phyloP scores from a whole-genome alignment of 2,329 filamentous ascomycete species.

The Exserohilum rostratum region DNA sequence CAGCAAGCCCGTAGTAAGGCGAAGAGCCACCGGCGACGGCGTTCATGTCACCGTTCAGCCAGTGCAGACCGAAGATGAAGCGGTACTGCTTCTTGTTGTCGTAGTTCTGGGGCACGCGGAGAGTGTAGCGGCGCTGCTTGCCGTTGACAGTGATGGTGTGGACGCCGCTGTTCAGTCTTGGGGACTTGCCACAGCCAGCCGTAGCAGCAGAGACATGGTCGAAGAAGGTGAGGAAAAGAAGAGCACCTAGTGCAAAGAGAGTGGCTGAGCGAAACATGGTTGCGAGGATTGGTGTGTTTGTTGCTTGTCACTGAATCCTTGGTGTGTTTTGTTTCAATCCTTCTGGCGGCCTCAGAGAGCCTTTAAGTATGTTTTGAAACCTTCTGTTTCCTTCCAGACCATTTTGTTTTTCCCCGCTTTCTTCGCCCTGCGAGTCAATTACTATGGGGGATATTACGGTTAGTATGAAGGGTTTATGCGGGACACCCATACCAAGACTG shows the following conservation, averaged over 20 bases:
- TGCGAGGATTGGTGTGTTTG: background rate
- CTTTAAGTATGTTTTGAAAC: conserved; percentile 5
- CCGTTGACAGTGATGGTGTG: conserved; percentile 30
- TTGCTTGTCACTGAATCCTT: background rate
- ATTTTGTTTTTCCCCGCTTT: background rate
- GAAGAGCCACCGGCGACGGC: conserved; percentile 39
- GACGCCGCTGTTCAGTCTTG: conserved; percentile 15
- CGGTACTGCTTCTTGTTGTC: conserved; percentile 48
- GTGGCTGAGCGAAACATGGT: conserved; percentile 15
- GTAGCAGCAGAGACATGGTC: conserved; percentile 9
- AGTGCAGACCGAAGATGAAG: conserved; percentile 54
- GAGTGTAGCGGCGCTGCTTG: conserved; percentile 21
- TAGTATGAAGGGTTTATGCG: background rate
- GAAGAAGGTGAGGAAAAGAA: conserved; percentile 14
- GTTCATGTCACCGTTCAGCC: conserved; percentile 48
- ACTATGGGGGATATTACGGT: background rate
- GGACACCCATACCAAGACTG: background rate
- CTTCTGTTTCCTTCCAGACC: background rate
- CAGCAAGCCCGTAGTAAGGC: conserved; percentile 52
- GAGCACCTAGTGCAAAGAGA: conserved; percentile 12
- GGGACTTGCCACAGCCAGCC: conserved; percentile 24
- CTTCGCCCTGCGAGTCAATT: background rate
- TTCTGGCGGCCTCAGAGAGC: background rate
- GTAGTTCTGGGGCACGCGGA: conserved; percentile 49
- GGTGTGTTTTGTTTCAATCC: background rate